Base-by-base conservation (phyloP, 2,329 filamentous ascomycete species). In the Elsinoe fawcettii region DNA sequence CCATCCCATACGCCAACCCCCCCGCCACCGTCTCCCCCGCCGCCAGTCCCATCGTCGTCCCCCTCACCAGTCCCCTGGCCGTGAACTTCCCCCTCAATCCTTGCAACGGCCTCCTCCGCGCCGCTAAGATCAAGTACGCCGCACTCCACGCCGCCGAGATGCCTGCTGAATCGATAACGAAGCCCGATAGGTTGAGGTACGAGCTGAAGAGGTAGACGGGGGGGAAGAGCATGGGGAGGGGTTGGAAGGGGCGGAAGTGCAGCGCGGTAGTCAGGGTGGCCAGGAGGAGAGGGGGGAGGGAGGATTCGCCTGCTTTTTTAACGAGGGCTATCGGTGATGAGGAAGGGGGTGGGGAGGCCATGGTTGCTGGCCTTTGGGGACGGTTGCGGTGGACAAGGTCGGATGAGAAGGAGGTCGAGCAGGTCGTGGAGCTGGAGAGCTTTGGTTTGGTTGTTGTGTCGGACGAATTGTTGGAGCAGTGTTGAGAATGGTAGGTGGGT, bases 201-300 rank as follows among this genome's bases (percentile, higher is more conserved):
- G 80, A 80, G 54, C 79, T 80, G 71, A 86, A 84, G 59, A 87
- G 75, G 2, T 87, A 75, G 57, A 85, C 73, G 1, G 84, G 83
- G 3, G 84, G 80, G 67, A 87, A 87, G 61, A 84, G 70, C 78
- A 87, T 83, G 3, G 84, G 84, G 0, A 87, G 73, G 5, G 75
- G 66, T 66, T 84, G 83, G 69, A 85, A 82, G 6, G 85, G 84
- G n/a, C 82, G 81, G 43, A 80, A 74, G 72, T 86, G 81, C 64
- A 86, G 82, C 9, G 83, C 82, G 39, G 83, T 79, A 63, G 87
- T 80, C 43, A 87, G 74, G 7, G 83, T 84, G 58, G 85, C 84
- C 43, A 86, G 78, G 11, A 85, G 70, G 9, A 80, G 83, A 22
- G 85, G 80, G 1, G 84, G 82, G 30, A 87, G 44, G 14, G 77